phyloP scores from a whole-genome alignment of 1,284 basidiomycete genomes.

The Athelia psychrophila region DNA sequence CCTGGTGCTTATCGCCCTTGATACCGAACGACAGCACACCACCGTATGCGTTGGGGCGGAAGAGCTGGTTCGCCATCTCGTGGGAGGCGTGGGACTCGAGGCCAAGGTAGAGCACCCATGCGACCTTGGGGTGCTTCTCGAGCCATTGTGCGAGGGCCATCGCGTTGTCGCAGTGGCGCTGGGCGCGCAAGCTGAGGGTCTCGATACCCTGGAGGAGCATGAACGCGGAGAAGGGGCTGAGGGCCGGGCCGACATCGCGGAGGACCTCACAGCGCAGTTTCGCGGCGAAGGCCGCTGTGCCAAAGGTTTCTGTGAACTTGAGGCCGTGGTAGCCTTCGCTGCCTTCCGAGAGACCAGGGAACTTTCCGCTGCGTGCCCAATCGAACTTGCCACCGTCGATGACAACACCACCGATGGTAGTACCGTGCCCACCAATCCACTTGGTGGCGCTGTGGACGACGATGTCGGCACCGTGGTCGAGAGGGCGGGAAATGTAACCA shows the following conservation, averaged over 20 bases:
- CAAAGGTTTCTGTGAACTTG: conserved; percentile 79
- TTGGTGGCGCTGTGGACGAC: too few relatives aligned
- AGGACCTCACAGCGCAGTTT: too few relatives aligned
- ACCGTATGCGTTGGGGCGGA: conserved; percentile 47
- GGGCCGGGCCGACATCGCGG: conserved; percentile 64
- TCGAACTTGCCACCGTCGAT: too few relatives aligned
- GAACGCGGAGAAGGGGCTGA: conserved; percentile 85
- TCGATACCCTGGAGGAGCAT: conserved; percentile 82
- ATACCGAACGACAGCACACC: conserved; percentile 62
- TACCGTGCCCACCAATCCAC: too few relatives aligned
- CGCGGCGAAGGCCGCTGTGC: conserved; percentile 67
- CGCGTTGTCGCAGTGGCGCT: conserved; percentile 77
- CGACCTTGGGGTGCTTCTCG: conserved; percentile 19
- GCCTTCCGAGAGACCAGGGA: too few relatives aligned
- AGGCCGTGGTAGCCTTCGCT: too few relatives aligned
- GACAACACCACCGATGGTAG: too few relatives aligned
- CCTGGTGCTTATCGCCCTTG: background rate
- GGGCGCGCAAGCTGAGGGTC: conserved; percentile 69
- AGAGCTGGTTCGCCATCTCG: conserved; percentile 40
- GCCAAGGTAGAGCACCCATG: conserved; percentile 67
- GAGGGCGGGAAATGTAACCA: conserved; percentile 80
- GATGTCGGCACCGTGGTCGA: too few relatives aligned
- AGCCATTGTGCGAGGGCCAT: too few relatives aligned
- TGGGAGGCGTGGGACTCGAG: conserved; percentile 52
- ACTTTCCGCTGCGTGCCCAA: too few relatives aligned